Evolutionary conservation across 306 rosid genomes (phyloP).

Genomic region (Malus sieversii): DNA sequence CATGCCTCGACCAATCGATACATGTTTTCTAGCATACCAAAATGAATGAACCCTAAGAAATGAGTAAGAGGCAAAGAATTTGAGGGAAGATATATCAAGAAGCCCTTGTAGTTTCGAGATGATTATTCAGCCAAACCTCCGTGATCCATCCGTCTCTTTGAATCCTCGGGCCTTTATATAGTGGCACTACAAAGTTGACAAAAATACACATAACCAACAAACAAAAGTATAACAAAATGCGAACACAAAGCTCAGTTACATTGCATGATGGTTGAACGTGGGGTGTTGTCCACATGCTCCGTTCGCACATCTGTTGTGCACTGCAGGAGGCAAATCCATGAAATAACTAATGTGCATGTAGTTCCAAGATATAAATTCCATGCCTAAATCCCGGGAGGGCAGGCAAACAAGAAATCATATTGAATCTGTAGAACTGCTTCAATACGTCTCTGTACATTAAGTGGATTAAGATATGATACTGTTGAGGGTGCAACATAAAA

Average conservation of each 20-base stretch:
- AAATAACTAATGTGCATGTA: not conserved
- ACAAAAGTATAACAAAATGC: not conserved
- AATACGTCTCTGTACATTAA: not conserved
- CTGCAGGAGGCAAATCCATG: not conserved
- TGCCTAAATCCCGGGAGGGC: not conserved
- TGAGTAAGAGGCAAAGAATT: too few species aligned
- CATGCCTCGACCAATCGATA: not conserved
- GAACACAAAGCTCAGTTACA: not conserved
- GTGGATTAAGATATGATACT: not conserved
- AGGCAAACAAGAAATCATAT: not conserved
- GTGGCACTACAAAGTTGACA: not conserved
- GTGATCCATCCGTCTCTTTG: not conserved
- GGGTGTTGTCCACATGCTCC: not conserved
- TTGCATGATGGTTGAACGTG: not conserved
- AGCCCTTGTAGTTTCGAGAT: not conserved
- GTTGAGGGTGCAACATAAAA: not conserved
- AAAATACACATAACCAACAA: not conserved
- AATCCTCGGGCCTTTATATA: not conserved
- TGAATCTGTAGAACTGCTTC: not conserved
- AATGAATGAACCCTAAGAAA: too few species aligned
- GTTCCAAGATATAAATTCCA: not conserved
- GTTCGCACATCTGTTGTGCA: not conserved
- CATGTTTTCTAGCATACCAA: too few species aligned
- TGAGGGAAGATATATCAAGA: too few species aligned
- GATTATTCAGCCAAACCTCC: not conserved